phyloP scores from a whole-genome alignment of 331 rosid genomes.

The Quercus tomentella region DNA sequence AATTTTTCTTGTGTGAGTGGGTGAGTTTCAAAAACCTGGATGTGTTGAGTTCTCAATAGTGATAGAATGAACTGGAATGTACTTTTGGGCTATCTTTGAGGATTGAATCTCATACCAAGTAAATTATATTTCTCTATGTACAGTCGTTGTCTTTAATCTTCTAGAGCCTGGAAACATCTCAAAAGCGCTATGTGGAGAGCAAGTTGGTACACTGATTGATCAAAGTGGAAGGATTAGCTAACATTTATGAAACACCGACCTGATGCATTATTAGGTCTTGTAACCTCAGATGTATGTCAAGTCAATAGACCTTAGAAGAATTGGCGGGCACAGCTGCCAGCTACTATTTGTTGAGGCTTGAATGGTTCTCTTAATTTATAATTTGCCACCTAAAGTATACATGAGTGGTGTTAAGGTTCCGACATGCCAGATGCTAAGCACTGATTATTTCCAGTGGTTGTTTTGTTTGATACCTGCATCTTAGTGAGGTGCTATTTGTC shows the following conservation, averaged over 20 bases:
- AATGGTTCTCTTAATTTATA: not conserved
- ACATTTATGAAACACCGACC: not conserved
- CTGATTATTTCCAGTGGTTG: not conserved
- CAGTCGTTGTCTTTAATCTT: slow-evolving; percentile 93
- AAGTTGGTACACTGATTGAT: slow-evolving; percentile 90
- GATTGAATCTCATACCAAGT: not conserved
- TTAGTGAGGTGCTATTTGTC: not conserved
- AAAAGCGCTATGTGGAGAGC: slow-evolving; percentile 93
- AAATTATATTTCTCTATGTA: not conserved
- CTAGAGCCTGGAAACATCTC: slow-evolving; percentile 94
- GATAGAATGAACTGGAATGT: too few relatives aligned
- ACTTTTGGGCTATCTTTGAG: not conserved
- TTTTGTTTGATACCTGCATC: not conserved
- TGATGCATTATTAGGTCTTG: slow-evolving; percentile 13
- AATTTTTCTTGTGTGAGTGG: not conserved
- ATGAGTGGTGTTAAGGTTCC: not conserved
- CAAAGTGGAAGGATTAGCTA: slow-evolving; percentile 68
- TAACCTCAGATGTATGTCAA: not conserved
- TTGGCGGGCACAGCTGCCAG: not conserved
- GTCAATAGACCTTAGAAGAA: not conserved
- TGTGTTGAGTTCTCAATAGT: not conserved
- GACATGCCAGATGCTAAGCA: not conserved
- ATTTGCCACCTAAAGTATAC: not conserved
- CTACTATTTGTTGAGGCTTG: not conserved
- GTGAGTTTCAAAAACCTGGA: not conserved